phyloP scores from a whole-genome alignment of 2,329 filamentous ascomycete genomes.

The Pseudogymnoascus sp. region DNA sequence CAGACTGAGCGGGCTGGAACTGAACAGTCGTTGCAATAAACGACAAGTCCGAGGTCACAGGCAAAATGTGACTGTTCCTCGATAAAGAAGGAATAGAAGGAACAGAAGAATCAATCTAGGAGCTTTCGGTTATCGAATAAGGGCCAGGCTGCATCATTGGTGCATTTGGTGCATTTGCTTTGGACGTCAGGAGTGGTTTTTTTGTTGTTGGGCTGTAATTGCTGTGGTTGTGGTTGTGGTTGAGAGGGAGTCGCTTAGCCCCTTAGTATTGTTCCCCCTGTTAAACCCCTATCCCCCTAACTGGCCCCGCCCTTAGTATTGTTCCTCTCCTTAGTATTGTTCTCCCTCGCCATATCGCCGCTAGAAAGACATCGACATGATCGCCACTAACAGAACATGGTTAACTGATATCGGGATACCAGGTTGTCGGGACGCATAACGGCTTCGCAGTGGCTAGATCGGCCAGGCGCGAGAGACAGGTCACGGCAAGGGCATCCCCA shows the following conservation, averaged over 20 bases:
- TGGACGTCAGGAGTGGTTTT: background rate
- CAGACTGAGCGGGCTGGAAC: background rate
- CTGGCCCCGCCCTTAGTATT: background rate
- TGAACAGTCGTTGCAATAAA: slow-evolving; percentile 5
- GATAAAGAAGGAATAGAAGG: slow-evolving; percentile 6
- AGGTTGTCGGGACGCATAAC: background rate
- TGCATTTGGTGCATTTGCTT: background rate
- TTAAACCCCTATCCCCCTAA: background rate
- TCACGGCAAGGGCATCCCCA: background rate
- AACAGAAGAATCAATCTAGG: background rate
- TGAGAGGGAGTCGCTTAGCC: slow-evolving; percentile 7
- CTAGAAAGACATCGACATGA: background rate
- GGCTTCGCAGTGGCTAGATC: background rate
- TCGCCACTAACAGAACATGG: background rate
- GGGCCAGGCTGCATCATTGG: background rate
- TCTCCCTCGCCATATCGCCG: background rate
- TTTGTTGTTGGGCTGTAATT: background rate
- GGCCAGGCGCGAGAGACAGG: background rate
- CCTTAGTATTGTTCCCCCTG: slow-evolving; percentile 10
- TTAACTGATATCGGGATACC: background rate
- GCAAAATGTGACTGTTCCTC: slow-evolving; percentile 3
- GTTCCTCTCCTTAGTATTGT: background rate
- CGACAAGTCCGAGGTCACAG: background rate
- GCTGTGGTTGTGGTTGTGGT: background rate
- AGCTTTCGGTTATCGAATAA: background rate